Conservation (phyloP, 352 stramenopile species). For the Blastocystis sp. region DNA sequence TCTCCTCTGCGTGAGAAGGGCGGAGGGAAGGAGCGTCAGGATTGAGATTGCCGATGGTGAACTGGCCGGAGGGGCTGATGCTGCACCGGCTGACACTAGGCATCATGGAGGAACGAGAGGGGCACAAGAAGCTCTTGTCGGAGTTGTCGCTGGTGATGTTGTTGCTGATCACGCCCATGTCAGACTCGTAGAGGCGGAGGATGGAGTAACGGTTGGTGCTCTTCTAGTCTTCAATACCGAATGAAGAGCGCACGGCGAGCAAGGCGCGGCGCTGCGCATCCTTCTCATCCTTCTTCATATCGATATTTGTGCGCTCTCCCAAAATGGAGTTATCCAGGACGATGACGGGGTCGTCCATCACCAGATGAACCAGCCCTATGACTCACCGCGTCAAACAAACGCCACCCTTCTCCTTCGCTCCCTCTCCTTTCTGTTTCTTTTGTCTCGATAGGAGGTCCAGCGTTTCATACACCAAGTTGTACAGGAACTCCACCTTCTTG, state of each 20-base stretch:
- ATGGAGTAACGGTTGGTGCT: conserved; percentile 30
- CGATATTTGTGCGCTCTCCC: conserved; percentile 12
- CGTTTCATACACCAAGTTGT: conserved; percentile 83
- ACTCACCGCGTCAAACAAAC: not conserved
- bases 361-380: conserved; percentile 7
- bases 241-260: not conserved
- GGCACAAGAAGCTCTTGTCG: conserved; percentile 38
- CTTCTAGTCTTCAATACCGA: not conserved
- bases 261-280: not conserved
- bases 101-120: not conserved
- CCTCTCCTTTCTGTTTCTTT: conserved; percentile 76
- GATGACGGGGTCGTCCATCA: conserved; percentile 50
- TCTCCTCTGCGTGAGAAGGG: not conserved
- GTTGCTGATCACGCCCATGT: conserved; percentile 47
- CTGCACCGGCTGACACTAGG: conserved; percentile 42
- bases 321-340: conserved; percentile 41
- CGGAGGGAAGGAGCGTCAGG: not conserved
- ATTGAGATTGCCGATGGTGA: conserved; percentile 40
- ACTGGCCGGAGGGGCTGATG: conserved; percentile 42
- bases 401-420: conserved; percentile 20
- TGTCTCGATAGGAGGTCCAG: conserved; percentile 76
- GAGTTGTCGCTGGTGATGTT: conserved; percentile 38
- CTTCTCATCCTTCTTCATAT: conserved; percentile 36
- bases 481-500: conserved; percentile 86
- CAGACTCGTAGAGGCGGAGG: conserved; percentile 36